These are phyloP conservation scores for Trametes maxima DNA, from an alignment of 768 basidiomycete genomes.

Conservation along the genomic window DNA sequence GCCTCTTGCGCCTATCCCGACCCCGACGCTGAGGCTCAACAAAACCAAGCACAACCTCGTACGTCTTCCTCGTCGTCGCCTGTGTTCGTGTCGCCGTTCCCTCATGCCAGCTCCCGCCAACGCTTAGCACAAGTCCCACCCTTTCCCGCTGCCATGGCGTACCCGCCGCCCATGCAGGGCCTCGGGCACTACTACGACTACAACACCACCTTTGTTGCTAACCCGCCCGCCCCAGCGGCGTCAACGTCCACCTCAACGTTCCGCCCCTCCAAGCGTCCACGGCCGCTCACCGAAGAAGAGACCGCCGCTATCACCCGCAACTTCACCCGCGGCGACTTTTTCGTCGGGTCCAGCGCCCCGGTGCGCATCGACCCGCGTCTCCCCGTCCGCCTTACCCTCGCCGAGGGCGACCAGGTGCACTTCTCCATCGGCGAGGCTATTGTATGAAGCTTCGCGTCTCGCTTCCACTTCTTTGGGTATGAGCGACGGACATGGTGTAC, in stretches of 20 bases:
- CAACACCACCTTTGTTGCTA: constrained; percentile 39
- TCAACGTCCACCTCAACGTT: constrained; percentile 70
- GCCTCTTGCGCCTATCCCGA: constrained; percentile 75
- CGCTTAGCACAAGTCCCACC: constrained; percentile 37
- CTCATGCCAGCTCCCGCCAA: constrained; percentile 15
- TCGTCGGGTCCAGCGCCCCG: constrained; percentile 77
- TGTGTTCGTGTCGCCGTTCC: constrained; percentile 1
- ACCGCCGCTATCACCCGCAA: constrained; percentile 82
- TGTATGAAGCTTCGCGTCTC: constrained; percentile 32
- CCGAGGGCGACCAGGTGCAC: constrained; percentile 83
- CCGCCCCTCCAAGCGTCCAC: constrained; percentile 78
- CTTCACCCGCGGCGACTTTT: constrained; percentile 81
- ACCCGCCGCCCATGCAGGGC: constrained; percentile 41
- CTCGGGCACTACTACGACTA: constrained; percentile 78
- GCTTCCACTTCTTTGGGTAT: constrained; percentile 7
- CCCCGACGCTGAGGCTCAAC: constrained; percentile 50
- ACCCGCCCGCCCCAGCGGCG: constrained; percentile 45
- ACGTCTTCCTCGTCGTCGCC: constrained; percentile 6
- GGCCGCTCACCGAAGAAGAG: constrained; percentile 81
- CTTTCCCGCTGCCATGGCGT: constrained; percentile 42
- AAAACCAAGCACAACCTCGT: constrained; percentile 29
- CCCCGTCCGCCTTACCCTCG: constrained; percentile 76
- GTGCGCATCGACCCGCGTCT: constrained; percentile 82
- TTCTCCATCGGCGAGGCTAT: constrained; percentile 56
- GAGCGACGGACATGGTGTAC: constrained; percentile 16